phyloP scores from a whole-genome alignment of 345 rosid genomes.

The Mangifera indica region DNA sequence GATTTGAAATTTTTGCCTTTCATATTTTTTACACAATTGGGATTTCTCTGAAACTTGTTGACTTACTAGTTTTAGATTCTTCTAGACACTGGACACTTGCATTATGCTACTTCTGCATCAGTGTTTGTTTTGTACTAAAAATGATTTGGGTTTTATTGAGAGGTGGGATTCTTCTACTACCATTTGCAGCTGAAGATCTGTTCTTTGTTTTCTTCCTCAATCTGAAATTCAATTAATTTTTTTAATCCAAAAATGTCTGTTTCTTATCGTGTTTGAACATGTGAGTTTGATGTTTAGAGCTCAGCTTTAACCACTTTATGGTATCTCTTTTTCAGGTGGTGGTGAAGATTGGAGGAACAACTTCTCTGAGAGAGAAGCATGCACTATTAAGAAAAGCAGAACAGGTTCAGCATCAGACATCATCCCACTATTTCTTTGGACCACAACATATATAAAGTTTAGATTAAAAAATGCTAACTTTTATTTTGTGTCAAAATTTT shows the following conservation, averaged over 20 bases:
- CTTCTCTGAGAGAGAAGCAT: conserved; percentile 72
- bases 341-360: conserved; percentile 72
- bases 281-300: conserved; percentile 37
- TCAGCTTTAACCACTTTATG: conserved; percentile 62
- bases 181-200: conserved; percentile 39
- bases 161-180: conserved; percentile 18
- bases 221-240: conserved; percentile 21
- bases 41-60: conserved; percentile 17
- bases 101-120: conserved; percentile 18
- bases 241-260: conserved; percentile 19
- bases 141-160: conserved; percentile 25
- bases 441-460: conserved; percentile 25
- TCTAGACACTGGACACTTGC: conserved; percentile 26
- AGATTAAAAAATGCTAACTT: conserved; percentile 13
- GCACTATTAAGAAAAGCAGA: conserved; percentile 80
- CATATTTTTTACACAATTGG: conserved; percentile 8
- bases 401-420: conserved; percentile 61
- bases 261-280: conserved; percentile 37
- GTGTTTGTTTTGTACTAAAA: conserved; percentile 20
- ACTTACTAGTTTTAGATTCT: conserved; percentile 24
- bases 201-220: conserved; percentile 38
- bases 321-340: conserved; percentile 63
- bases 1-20: conserved; percentile 22
- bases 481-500: conserved; percentile 6
- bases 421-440: conserved; percentile 30